Percentiles rank a stretch among this genome's conserved stretches.
Conservation (phyloP, 352 stramenopile genomes). For the Globisporangium viniferum region DNA sequence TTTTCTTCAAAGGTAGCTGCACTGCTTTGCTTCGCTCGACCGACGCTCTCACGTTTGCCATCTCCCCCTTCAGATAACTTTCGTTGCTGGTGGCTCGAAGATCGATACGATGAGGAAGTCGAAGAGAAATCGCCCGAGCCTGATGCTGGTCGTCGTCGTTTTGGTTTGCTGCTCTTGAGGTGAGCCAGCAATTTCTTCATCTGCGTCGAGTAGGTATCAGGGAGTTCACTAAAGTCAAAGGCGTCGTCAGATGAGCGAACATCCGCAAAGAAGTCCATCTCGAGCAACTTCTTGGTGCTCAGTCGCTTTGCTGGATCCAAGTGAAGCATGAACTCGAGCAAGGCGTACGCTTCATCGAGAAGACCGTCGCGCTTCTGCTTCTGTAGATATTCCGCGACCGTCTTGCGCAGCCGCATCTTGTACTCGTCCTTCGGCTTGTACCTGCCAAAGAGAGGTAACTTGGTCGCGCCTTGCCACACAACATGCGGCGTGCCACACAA, state of each 20-base stretch:
- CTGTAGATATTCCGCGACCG: slow-evolving; percentile 46
- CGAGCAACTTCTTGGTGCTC: slow-evolving; percentile 48
- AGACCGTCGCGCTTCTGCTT: slow-evolving; percentile 47
- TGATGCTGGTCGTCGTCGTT: slow-evolving; percentile 20
- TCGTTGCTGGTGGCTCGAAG: slow-evolving; percentile 23
- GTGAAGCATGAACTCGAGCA: slow-evolving; percentile 77
- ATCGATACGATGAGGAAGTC: slow-evolving; percentile 15
- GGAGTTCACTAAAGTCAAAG: slow-evolving; percentile 44
- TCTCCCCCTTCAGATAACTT: slow-evolving; percentile 18
- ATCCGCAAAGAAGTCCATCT: slow-evolving; percentile 61
- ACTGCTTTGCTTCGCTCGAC: neutral
- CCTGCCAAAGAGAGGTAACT: slow-evolving; percentile 48
- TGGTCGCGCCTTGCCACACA: slow-evolving; percentile 46
- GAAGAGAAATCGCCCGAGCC: slow-evolving; percentile 14
- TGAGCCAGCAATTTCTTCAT: slow-evolving; percentile 63
- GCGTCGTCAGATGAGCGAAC: slow-evolving; percentile 16
- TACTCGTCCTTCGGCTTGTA: slow-evolving; percentile 75
- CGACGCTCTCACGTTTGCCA: neutral
- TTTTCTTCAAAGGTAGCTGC: neutral
- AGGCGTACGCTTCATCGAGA: slow-evolving; percentile 46
- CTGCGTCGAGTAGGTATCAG: slow-evolving; percentile 48
- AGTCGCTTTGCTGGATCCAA: slow-evolving; percentile 60
- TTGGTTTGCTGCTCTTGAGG: slow-evolving; percentile 39
- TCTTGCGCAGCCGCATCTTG: slow-evolving; percentile 76
- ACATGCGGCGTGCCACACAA: slow-evolving; percentile 64